Evolutionary conservation across 805 yeast species (phyloP).

Genomic region (Geotrichum ghanense): DNA sequence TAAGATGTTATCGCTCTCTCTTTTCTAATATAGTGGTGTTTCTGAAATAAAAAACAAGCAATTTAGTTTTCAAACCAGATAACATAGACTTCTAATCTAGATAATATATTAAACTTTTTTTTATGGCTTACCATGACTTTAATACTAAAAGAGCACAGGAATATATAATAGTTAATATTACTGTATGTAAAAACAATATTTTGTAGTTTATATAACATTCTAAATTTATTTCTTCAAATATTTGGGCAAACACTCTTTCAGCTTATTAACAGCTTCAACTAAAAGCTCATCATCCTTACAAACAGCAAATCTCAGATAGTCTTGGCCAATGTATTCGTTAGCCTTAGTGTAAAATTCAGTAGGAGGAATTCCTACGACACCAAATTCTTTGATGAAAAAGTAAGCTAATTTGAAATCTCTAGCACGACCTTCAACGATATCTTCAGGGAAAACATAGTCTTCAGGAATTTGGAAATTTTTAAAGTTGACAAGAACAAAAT

Average conservation of each 20-base stretch:
- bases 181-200: too few species aligned
- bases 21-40: too few species aligned
- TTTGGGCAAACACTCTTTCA: constrained; percentile 50
- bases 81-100: too few species aligned
- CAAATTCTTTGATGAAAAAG: constrained; percentile 87
- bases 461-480: constrained; percentile 69
- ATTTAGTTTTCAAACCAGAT: too few species aligned
- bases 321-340: constrained; percentile 67
- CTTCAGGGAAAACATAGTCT: constrained; percentile 61
- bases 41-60: too few species aligned
- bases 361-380: constrained; percentile 95
- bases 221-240: constrained; percentile 31
- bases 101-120: too few species aligned
- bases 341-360: constrained; percentile 78
- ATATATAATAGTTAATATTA: too few species aligned
- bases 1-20: too few species aligned
- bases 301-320: constrained; percentile 84
- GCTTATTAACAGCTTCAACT: constrained; percentile 69
- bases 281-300: constrained; percentile 83
- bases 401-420: constrained; percentile 81
- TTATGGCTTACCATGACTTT: too few species aligned
- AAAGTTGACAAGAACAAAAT: constrained; percentile 82
- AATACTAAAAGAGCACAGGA: too few species aligned
- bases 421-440: constrained; percentile 48
- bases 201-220: too few species aligned